Evolutionary conservation across 345 rosid species (phyloP).

Genomic region (Camelina hispida): DNA sequence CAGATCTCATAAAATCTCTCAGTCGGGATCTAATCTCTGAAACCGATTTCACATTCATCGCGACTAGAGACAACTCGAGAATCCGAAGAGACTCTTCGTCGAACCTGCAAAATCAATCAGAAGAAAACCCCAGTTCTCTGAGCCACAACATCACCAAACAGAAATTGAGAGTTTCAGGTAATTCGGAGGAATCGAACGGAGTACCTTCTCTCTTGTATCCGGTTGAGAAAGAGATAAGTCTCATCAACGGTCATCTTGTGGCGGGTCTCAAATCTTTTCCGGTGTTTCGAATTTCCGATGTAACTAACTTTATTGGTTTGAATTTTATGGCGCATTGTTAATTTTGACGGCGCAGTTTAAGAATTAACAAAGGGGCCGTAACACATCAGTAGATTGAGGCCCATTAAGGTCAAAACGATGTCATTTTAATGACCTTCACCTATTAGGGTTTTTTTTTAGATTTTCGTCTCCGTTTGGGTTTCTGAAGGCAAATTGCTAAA

Average conservation of each 20-base stretch:
- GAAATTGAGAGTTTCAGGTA: slow-evolving; percentile 9
- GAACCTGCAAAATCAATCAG: slow-evolving; percentile 52
- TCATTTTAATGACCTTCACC: background rate
- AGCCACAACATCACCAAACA: background rate
- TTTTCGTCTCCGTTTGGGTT: slow-evolving; percentile 11
- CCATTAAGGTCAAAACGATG: background rate
- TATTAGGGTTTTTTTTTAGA: background rate
- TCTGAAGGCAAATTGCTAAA: slow-evolving; percentile 24
- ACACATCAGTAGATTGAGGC: background rate
- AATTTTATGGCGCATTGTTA: background rate
- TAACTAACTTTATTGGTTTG: slow-evolving; percentile 5
- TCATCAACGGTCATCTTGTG: slow-evolving; percentile 40
- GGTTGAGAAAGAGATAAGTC: slow-evolving; percentile 55
- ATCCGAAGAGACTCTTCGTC: slow-evolving; percentile 59
- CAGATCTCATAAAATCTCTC: slow-evolving; percentile 59
- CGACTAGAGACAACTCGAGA: slow-evolving; percentile 62
- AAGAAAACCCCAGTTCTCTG: background rate
- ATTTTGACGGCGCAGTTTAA: slow-evolving; percentile 15
- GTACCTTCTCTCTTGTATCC: slow-evolving; percentile 59
- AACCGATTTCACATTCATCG: slow-evolving; percentile 56
- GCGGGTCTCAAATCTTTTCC: slow-evolving; percentile 34
- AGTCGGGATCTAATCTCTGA: slow-evolving; percentile 51
- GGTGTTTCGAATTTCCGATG: slow-evolving; percentile 11
- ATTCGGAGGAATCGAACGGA: background rate
- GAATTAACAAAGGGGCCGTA: background rate